Evolutionary conservation across 108 stramenopile species (phyloP), one percentile per base, ranked within the genome.

Genomic region (Conticribra weissflogii): DNA sequence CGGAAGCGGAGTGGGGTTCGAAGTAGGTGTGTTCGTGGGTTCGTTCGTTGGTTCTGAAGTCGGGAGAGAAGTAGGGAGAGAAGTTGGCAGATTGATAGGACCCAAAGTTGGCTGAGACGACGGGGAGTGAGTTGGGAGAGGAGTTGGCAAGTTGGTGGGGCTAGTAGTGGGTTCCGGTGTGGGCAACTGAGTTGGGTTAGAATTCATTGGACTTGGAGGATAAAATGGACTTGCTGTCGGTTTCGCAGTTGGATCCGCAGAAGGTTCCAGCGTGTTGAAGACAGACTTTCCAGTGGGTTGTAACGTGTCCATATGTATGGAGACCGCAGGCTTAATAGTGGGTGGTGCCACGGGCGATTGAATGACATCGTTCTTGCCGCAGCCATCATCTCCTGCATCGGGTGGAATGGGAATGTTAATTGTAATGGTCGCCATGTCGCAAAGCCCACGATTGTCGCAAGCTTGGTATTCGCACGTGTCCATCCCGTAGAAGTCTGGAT

Each of bases 381-480:
- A 73, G 1, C 46, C 61, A 21, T 41, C 46, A 0, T 61, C 72
- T 17, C 36, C 30, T n/a, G n/a, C n/a, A n/a, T n/a, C n/a, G n/a
- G n/a, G n/a, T n/a, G n/a, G n/a, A n/a, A n/a, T n/a, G n/a, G n/a
- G n/a, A 0, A 73, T 29, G 8, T 31, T 41, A 22, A 73, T 34
- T 0, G 21, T 36, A 8, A 64, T 73, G 9, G 19, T 57, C 5
- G 72, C 72, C 45, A 27, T 46, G 32, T 64, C 72, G 31, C 72
- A 73, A 23, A 58, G 17, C 0, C 56, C 54, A 3, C 72, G 45
- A 34, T 65, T 56, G 46, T 73, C 72, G 24, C 72, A 73, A 4
- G 63, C 46, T 45, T 58, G 9, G 53, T 73, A 73, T 16, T 52
- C 56, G 27, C 72, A 73, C 12, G 32, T 49, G 30, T 73, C 72